Evolutionary conservation across 305 asterid genomes (phyloP), one percentile per base, ranked within the genome.

Genomic region (Solanum hybrid): DNA sequence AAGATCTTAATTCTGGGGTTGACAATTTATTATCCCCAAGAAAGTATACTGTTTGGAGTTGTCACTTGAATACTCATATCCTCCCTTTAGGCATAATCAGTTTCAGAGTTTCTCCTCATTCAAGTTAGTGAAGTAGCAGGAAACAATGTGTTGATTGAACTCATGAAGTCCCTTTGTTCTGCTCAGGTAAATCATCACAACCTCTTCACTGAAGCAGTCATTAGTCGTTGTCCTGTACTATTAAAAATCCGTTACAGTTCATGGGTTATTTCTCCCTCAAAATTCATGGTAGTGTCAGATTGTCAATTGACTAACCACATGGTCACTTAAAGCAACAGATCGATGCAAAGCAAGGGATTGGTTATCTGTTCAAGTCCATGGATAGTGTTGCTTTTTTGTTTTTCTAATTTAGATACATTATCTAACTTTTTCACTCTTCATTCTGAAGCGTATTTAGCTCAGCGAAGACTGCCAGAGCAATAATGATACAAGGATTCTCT

Each of bases 1-100:
- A 90, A 79, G 93, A 94, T 22, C 93, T 91, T 81, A 94, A 96
- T 90, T 93, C 98, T 0, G 96, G 97, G 24, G 92, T 90, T 69
- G 94, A 90, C 57, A 78, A 79, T 90, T 76, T 93, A 34, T 31
- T 37, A 10, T 80, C 71, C 74, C 94, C 94, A 4, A 87, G 77
- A 51, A 91, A 57, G 89, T 92, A 92, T 83, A 89, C 92, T 7
- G 57, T 92, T 33, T 93, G 94, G 93, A 82, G 82, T 89, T 51
- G 87, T 16, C 85, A 87, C 51, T 67, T 90, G 91, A 89, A 92
- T 88, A 87, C 92, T 33, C 93, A 88, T 29, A 89, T 93, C 24
- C 33, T 90, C 39, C 93, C 93, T 2, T 89, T 90, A 13, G 89
- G 40, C 42, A 89, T 92, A 11, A 37, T 92, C 73, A 90, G 92